A percentile compares a stretch with the other conserved stretches of the same genome.
phyloP scores from a whole-genome alignment of 768 basidiomycete genomes.

The Nevesoporus exiguus region DNA sequence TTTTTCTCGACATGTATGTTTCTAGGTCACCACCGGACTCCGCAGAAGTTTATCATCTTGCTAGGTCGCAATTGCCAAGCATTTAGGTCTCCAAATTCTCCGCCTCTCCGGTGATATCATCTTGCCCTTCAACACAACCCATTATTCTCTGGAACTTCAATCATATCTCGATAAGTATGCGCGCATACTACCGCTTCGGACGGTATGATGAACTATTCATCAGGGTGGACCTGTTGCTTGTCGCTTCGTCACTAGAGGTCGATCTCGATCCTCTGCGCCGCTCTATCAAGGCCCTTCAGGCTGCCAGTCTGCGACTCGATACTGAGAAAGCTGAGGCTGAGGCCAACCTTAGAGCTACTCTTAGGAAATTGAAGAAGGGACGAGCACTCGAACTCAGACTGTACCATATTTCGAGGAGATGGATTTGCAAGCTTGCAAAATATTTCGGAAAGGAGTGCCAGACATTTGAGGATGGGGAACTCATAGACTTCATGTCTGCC shows the following conservation, averaged over 20 bases:
- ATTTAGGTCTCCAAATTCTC: constrained; percentile 61
- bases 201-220: not conserved
- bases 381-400: constrained; percentile 21
- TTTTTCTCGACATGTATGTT: constrained; percentile 66
- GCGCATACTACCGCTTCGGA: constrained; percentile 25
- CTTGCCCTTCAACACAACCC: constrained; percentile 73
- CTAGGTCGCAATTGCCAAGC: constrained; percentile 64
- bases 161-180: constrained; percentile 58
- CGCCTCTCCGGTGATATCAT: constrained; percentile 61
- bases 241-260: constrained; percentile 44
- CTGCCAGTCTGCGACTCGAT: constrained; percentile 54
- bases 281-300: constrained; percentile 47
- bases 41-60: not conserved
- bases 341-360: constrained; percentile 42
- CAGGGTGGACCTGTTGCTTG: constrained; percentile 31
- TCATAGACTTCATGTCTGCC: constrained; percentile 12
- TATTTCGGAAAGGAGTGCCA: constrained; percentile 29
- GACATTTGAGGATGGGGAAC: constrained; percentile 1
- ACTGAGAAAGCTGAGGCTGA: constrained; percentile 56
- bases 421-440: constrained; percentile 36
- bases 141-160: constrained; percentile 66
- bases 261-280: constrained; percentile 41
- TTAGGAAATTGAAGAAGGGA: constrained; percentile 37
- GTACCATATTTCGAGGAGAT: constrained; percentile 3
- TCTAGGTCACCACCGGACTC: not conserved